Conservation (phyloP, 2,329 filamentous ascomycete species). For the Aspergillus pseudoterreus region DNA sequence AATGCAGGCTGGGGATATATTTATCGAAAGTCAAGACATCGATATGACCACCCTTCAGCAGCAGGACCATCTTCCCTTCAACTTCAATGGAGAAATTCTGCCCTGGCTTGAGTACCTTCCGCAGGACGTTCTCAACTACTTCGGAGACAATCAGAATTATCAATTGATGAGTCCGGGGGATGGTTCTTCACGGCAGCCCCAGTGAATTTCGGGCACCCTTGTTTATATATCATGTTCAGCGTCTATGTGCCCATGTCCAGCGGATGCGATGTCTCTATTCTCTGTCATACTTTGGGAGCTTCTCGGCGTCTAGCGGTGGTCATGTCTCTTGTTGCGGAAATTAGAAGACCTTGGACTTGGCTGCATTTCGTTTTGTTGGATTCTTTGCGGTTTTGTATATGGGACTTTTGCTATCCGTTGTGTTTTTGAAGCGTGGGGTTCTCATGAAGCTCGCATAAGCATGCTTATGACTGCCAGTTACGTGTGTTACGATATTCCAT, state of each 20-base stretch:
- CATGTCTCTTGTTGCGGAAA: slow-evolving; percentile 6
- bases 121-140: slow-evolving; percentile 60
- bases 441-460: background rate
- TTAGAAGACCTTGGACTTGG: slow-evolving; percentile 5
- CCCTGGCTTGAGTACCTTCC: slow-evolving; percentile 74
- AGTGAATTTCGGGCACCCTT: slow-evolving; percentile 12
- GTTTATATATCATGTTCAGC: slow-evolving; percentile 1
- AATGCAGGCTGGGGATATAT: slow-evolving; percentile 46
- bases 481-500: background rate
- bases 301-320: slow-evolving; percentile 9
- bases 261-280: slow-evolving; percentile 6
- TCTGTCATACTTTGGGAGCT: slow-evolving; percentile 1
- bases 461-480: background rate
- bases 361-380: background rate
- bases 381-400: background rate
- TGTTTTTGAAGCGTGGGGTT: background rate
- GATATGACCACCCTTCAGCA: slow-evolving; percentile 63
- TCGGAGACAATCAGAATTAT: slow-evolving; percentile 37
- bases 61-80: slow-evolving; percentile 36
- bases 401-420: background rate
- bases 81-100: slow-evolving; percentile 58
- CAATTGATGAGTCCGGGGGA: slow-evolving; percentile 30
- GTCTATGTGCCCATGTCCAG: slow-evolving; percentile 10
- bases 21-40: slow-evolving; percentile 73
- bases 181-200: slow-evolving; percentile 17